Evolutionary conservation across 345 rosid species (phyloP).

Genomic region (Boechera stricta): DNA sequence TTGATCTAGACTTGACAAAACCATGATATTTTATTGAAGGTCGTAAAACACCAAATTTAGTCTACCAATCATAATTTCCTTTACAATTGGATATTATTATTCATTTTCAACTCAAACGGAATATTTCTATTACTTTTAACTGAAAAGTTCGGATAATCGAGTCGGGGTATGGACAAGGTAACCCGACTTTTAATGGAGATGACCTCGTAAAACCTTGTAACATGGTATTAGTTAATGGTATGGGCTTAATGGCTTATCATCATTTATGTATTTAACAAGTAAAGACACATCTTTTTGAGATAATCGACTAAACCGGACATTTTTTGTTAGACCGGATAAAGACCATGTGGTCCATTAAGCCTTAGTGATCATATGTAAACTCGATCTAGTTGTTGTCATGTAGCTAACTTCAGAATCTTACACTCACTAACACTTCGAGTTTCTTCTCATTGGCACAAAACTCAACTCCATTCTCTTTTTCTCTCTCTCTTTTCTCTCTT

Average conservation of each 20-base stretch:
- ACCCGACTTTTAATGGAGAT: background rate
- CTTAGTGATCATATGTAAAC: conserved; percentile 25
- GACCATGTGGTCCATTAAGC: conserved; percentile 40
- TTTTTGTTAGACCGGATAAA: conserved; percentile 30
- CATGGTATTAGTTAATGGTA: background rate
- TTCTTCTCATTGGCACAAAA: conserved; percentile 41
- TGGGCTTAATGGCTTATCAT: background rate
- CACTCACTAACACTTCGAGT: conserved; percentile 41
- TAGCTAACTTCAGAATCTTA: conserved; percentile 45
- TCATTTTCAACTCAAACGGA: no score
- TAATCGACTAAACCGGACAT: conserved; percentile 26
- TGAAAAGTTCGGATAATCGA: no score
- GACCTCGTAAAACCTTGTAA: background rate
- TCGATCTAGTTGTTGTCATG: conserved; percentile 44
- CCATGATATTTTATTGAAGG: background rate
- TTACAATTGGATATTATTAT: background rate
- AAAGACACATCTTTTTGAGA: background rate
- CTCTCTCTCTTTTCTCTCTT: conserved; percentile 18
- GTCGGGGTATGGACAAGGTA: no score
- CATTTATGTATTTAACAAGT: conserved; percentile 22
- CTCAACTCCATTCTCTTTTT: conserved; percentile 25
- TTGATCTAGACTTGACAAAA: background rate
- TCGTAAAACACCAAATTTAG: background rate
- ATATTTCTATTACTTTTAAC: no score
- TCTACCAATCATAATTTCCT: background rate